Percentiles rank a stretch among this genome's conserved stretches.
phyloP scores from a whole-genome alignment of 2,329 filamentous ascomycete genomes.

The Alternaria gaisen region DNA sequence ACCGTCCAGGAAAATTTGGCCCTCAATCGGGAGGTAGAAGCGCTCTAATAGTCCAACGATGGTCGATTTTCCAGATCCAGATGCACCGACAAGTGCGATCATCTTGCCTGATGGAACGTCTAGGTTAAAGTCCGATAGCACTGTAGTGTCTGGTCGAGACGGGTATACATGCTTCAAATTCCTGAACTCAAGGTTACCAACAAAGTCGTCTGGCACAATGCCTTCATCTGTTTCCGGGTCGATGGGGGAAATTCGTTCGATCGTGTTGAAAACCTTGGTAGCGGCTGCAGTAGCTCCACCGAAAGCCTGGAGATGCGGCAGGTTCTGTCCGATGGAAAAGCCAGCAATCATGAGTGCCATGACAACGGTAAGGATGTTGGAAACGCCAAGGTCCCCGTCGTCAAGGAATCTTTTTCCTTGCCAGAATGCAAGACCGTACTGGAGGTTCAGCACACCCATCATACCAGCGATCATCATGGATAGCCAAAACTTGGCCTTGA shows the following conservation, averaged over 20 bases:
- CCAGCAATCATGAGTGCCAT: constrained; percentile 93
- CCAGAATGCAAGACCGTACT: constrained; percentile 61
- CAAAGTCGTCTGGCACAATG: constrained; percentile 74
- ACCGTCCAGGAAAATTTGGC: constrained; percentile 81
- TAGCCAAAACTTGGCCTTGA: constrained; percentile 75
- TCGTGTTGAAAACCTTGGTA: constrained; percentile 91
- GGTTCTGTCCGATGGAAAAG: constrained; percentile 78
- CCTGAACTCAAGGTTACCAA: constrained; percentile 81
- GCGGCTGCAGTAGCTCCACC: constrained; percentile 83
- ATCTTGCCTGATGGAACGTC: constrained; percentile 87
- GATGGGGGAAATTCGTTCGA: constrained; percentile 85
- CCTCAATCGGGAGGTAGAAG: constrained; percentile 90
- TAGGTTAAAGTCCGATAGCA: constrained; percentile 85
- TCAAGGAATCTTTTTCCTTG: constrained; percentile 65
- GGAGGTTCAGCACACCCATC: constrained; percentile 85
- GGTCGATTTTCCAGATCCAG: constrained; percentile 93
- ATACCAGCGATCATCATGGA: constrained; percentile 83
- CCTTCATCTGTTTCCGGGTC: constrained; percentile 78
- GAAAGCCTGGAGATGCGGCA: constrained; percentile 85
- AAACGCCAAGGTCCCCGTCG: constrained; percentile 66
- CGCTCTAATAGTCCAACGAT: constrained; percentile 92
- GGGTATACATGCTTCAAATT: constrained; percentile 94
- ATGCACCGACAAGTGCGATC: constrained; percentile 91
- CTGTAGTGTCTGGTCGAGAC: constrained; percentile 85
- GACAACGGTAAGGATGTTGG: constrained; percentile 81